Percentiles rank a stretch among this genome's conserved stretches.
phyloP scores from a whole-genome alignment of 2,329 filamentous ascomycete species.

The Stromatinia cepivora region DNA sequence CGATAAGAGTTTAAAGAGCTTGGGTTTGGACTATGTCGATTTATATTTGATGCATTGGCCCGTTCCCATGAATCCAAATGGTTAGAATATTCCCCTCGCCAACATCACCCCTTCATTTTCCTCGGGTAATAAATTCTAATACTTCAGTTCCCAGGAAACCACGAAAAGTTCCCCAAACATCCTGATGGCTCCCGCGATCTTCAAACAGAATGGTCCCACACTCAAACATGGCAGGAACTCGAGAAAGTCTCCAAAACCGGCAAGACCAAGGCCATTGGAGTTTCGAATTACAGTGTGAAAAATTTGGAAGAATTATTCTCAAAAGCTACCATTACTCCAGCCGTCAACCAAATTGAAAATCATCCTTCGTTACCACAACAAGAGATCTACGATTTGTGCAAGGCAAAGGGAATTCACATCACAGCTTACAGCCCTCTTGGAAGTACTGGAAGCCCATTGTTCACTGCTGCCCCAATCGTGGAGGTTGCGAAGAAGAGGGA shows the following conservation, averaged over 20 bases:
- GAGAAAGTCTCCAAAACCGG: slow-evolving; percentile 63
- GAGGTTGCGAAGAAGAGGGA: slow-evolving; percentile 65
- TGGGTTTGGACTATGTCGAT: slow-evolving; percentile 80
- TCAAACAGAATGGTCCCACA: slow-evolving; percentile 65
- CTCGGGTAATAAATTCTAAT: slow-evolving; percentile 12
- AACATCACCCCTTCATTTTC: slow-evolving; percentile 19
- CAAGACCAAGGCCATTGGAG: slow-evolving; percentile 54
- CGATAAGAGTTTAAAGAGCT: slow-evolving; percentile 68
- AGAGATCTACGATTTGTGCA: slow-evolving; percentile 53
- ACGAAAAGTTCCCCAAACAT: slow-evolving; percentile 73
- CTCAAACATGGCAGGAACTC: slow-evolving; percentile 76
- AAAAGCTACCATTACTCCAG: slow-evolving; percentile 50
- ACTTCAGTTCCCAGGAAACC: slow-evolving; percentile 51
- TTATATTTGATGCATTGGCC: slow-evolving; percentile 85
- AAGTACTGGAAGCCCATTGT: slow-evolving; percentile 46
- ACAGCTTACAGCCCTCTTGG: slow-evolving; percentile 52
- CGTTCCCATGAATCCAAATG: slow-evolving; percentile 75
- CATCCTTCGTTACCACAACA: slow-evolving; percentile 59
- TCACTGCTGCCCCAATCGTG: slow-evolving; percentile 60
- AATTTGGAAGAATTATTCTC: slow-evolving; percentile 43
- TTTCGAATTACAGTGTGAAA: slow-evolving; percentile 42
- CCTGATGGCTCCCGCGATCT: slow-evolving; percentile 75
- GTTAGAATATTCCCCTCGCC: slow-evolving; percentile 41
- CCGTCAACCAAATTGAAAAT: slow-evolving; percentile 61
- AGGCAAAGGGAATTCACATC: slow-evolving; percentile 51